These are phyloP conservation scores for Euphorbia lathyris DNA, from an alignment of 345 rosid genomes.

Conservation along the genomic window DNA sequence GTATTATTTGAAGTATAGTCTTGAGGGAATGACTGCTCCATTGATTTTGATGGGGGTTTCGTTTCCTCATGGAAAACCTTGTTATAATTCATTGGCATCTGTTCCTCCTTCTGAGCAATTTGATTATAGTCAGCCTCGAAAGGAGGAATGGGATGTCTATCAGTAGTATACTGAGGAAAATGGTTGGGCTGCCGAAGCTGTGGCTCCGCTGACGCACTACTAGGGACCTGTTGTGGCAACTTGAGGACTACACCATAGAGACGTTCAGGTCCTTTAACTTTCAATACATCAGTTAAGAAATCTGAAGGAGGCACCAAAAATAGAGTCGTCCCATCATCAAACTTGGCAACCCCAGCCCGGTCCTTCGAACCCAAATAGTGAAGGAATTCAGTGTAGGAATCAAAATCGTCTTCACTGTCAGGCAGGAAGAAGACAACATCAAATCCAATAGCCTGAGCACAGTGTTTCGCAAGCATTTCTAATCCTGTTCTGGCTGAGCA, in stretches of 20 bases:
- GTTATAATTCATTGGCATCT: conserved; percentile 34
- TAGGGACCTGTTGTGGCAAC: conserved; percentile 58
- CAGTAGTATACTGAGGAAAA: conserved; percentile 36
- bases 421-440: conserved; percentile 92
- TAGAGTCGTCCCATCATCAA: conserved; percentile 80
- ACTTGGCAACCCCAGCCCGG: conserved; percentile 96
- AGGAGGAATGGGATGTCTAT: conserved; percentile 35
- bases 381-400: conserved; percentile 91
- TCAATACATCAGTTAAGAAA: conserved; percentile 73
- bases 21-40: conserved; percentile 36
- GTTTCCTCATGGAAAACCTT: conserved; percentile 47
- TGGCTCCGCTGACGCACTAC: conserved; percentile 30
- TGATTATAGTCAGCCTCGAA: conserved; percentile 38
- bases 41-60: conserved; percentile 39
- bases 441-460: conserved; percentile 68
- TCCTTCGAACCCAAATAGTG: conserved; percentile 81
- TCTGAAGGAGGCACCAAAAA: conserved; percentile 96
- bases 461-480: conserved; percentile 89
- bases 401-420: conserved; percentile 91
- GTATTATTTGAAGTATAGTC: conserved; percentile 32
- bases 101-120: conserved; percentile 41
- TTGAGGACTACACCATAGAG: conserved; percentile 92
- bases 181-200: conserved; percentile 36
- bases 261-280: conserved; percentile 82
- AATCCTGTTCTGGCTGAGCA: conserved; percentile 98